Base-by-base conservation (phyloP, 2,329 filamentous ascomycete species). In the Botrytis sinoallii region DNA sequence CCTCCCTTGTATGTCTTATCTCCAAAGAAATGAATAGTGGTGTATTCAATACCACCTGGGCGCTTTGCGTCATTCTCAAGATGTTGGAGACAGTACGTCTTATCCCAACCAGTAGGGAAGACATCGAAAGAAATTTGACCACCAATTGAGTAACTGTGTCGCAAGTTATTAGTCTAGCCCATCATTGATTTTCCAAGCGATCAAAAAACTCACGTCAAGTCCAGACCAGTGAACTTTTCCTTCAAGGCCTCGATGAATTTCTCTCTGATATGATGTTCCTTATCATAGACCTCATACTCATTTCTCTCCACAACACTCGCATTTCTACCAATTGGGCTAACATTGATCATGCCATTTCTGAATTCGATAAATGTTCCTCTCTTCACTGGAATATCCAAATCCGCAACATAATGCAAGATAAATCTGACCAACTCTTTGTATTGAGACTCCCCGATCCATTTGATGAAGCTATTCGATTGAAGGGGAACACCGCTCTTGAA, bases 51-150 rank as follows among this genome's bases (percentile, higher is more conserved):
- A 76, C 92, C 91, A 80, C 89, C 91, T 59, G 88, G 86, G 82
- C 88, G 86, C 84, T 88, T 85, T 76, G 92, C 91, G 83, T 98
- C 95, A 76, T 88, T 88, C 85, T 96, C 93, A 75, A 98, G 86
- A 84, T 98, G 95, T 79, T 89, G 86, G 78, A 98, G 87, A 85
- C 95, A 98, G 88, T 97, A 99, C 16, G 93, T 97, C 90, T 98
- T 99, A 86, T 99, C 96, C 96, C 96, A 99, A 81, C 96, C 96
- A 3, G 86, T 89, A 77, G 96, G 96, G 88, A 99, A 99, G 80
- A 98, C 93, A 82, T 99, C 96, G 83, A 99, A 99, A 75, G 95
- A 98, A 84, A 99, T 98, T 82, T 98, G 94, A 71, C 96, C 96
- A 79, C 96, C 96, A 80, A 99, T 97, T 76, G 94, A 95, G 87